Percentiles rank a stretch among this genome's conserved stretches.
Evolutionary conservation across 805 yeast species (phyloP).

Genomic region (Myxozyma melibiosi): DNA sequence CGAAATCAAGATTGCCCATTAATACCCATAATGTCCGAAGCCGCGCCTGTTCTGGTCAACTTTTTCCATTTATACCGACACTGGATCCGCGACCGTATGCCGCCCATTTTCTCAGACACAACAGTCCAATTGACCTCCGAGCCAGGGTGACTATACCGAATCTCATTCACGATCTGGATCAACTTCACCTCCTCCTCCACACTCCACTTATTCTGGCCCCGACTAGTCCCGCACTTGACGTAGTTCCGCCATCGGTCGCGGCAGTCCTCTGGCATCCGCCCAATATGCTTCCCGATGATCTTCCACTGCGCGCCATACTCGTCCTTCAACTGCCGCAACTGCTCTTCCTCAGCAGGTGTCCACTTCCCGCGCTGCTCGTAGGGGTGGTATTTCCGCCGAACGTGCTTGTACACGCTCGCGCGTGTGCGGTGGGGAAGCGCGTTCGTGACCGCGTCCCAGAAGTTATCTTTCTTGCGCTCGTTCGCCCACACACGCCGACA

Average conservation of each 20-base stretch:
- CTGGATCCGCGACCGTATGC: conserved; percentile 85
- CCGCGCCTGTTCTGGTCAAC: conserved; percentile 24
- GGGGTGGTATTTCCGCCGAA: conserved; percentile 83
- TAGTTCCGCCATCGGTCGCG: conserved; percentile 96
- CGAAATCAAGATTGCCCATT: background rate
- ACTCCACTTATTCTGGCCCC: conserved; percentile 81
- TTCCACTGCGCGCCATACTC: conserved; percentile 87
- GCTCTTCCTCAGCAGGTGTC: conserved; percentile 78
- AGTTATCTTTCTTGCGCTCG: conserved; percentile 80
- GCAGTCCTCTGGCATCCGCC: conserved; percentile 97
- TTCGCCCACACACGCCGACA: conserved; percentile 87
- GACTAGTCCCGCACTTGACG: conserved; percentile 81
- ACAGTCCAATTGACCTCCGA: conserved; percentile 79
- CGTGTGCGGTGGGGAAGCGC: conserved; percentile 84
- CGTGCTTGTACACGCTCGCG: conserved; percentile 90
- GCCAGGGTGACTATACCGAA: conserved; percentile 47
- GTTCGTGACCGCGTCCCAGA: conserved; percentile 81
- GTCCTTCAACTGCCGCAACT: conserved; percentile 61
- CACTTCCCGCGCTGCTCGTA: conserved; percentile 88
- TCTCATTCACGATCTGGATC: conserved; percentile 54
- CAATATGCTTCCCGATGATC: conserved; percentile 72
- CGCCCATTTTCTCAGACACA: conserved; percentile 87
- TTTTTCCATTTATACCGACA: conserved; percentile 96
- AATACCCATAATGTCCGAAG: background rate
- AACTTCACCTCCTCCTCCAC: conserved; percentile 67